phyloP scores from a whole-genome alignment of 805 yeast species.

The Sugiyamaella floridensis region DNA sequence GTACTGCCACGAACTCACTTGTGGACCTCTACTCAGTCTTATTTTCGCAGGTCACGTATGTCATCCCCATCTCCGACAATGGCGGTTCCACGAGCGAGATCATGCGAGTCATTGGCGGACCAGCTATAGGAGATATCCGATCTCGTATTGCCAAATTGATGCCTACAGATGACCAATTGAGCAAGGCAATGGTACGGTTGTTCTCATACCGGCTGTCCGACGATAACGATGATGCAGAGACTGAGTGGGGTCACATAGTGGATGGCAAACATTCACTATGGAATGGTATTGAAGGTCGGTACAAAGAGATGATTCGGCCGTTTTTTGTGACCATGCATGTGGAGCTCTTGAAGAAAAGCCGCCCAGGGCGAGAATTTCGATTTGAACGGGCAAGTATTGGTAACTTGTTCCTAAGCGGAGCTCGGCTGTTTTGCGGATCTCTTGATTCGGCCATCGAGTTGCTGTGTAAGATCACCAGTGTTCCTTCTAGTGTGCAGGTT shows the following conservation, averaged over 20 bases:
- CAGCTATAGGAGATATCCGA: constrained; percentile 89
- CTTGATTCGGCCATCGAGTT: constrained; percentile 79
- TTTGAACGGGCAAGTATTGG: constrained; percentile 80
- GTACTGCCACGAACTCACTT: constrained; percentile 69
- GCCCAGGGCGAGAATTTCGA: constrained; percentile 55
- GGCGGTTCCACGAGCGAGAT: constrained; percentile 94
- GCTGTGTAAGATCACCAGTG: constrained; percentile 54
- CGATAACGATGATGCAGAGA: constrained; percentile 46
- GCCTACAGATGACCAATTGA: constrained; percentile 37
- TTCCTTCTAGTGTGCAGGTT: constrained; percentile 48
- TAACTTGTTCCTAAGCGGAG: constrained; percentile 75
- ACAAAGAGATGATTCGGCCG: constrained; percentile 65
- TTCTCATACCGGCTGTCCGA: constrained; percentile 47
- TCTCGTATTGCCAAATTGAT: constrained; percentile 72
- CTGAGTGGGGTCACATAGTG: constrained; percentile 70
- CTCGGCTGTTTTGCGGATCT: constrained; percentile 74
- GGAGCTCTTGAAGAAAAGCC: constrained; percentile 62
- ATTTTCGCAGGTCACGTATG: constrained; percentile 45
- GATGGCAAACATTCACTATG: constrained; percentile 73
- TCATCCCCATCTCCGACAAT: constrained; percentile 82
- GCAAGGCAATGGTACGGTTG: constrained; percentile 25
- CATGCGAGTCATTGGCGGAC: constrained; percentile 81
- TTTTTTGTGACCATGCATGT: constrained; percentile 73
- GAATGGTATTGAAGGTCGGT: constrained; percentile 50
- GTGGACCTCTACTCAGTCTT: constrained; percentile 49